Evolutionary conservation across 176 grass and related monocot species (phyloP).

Genomic region (Triticum aestivum): DNA sequence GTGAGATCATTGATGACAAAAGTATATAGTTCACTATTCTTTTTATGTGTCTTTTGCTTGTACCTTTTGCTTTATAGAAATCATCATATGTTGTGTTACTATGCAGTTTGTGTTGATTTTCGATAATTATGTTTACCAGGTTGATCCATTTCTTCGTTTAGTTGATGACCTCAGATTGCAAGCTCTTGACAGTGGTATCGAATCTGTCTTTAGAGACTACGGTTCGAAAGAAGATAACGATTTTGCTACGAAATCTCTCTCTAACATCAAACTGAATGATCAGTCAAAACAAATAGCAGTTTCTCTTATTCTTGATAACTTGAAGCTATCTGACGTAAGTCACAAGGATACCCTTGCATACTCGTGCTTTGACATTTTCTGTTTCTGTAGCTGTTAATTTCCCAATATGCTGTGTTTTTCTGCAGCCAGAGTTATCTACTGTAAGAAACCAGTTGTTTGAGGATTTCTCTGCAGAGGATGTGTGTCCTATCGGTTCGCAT

Average conservation of each 20-base stretch:
- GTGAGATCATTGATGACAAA: not conserved
- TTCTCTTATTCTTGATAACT: conserved; percentile 64
- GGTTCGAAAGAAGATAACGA: conserved; percentile 80
- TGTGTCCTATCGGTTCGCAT: conserved; percentile 60
- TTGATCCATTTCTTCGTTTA: conserved; percentile 85
- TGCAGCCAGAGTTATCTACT: conserved; percentile 62
- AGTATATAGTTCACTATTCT: conserved; percentile 15
- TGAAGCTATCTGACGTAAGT: conserved; percentile 68
- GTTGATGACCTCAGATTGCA: conserved; percentile 83
- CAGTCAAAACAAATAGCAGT: conserved; percentile 75
- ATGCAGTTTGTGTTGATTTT: conserved; percentile 6
- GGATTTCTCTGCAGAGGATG: conserved; percentile 81
- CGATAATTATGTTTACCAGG: conserved; percentile 42
- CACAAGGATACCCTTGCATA: not conserved
- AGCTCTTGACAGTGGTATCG: conserved; percentile 39
- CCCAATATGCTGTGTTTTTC: conserved; percentile 4
- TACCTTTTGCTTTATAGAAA: conserved; percentile 8
- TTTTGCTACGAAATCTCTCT: conserved; percentile 71
- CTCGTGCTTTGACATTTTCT: not conserved
- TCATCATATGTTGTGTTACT: conserved; percentile 18
- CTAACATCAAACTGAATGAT: conserved; percentile 52
- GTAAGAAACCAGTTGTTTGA: conserved; percentile 75
- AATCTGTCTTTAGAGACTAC: conserved; percentile 45
- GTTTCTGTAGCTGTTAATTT: not conserved
- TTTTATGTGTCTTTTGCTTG: not conserved